phyloP scores from a whole-genome alignment of 2,329 filamentous ascomycete genomes.

The Monilinia polystroma region DNA sequence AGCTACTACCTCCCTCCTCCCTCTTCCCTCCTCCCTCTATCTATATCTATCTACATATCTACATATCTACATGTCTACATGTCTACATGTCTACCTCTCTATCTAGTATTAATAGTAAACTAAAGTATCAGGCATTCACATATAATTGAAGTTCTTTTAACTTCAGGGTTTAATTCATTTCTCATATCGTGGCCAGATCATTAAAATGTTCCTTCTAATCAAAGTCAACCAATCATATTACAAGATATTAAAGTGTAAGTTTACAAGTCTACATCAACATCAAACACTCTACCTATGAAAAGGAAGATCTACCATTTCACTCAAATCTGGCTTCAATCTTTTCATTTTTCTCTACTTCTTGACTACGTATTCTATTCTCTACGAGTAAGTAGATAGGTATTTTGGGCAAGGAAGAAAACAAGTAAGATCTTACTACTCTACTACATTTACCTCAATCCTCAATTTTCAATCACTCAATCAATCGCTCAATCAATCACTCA shows the following conservation, averaged over 20 bases:
- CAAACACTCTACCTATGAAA: background rate
- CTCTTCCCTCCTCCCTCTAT: too few relatives aligned
- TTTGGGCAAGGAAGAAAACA: background rate
- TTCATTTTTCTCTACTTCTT: background rate
- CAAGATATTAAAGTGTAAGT: background rate
- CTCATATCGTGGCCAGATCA: constrained; percentile 1
- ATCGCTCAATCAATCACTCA: background rate
- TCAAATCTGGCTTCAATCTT: constrained; percentile 5
- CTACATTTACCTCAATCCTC: too few relatives aligned
- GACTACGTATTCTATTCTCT: background rate
- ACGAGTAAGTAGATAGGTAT: background rate
- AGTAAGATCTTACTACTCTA: too few relatives aligned
- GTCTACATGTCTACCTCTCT: too few relatives aligned
- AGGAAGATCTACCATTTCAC: background rate
- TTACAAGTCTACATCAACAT: background rate
- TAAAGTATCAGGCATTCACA: too few relatives aligned
- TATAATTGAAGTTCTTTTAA: too few relatives aligned
- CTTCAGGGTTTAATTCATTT: background rate
- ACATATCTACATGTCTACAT: too few relatives aligned
- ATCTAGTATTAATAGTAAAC: background rate
- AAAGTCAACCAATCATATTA: background rate
- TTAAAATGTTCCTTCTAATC: background rate
- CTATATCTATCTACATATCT: too few relatives aligned
- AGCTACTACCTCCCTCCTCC: too few relatives aligned
- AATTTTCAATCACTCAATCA: background rate